Conservation (phyloP, 106 monocot species). For the Platanthera guangdongensis region DNA sequence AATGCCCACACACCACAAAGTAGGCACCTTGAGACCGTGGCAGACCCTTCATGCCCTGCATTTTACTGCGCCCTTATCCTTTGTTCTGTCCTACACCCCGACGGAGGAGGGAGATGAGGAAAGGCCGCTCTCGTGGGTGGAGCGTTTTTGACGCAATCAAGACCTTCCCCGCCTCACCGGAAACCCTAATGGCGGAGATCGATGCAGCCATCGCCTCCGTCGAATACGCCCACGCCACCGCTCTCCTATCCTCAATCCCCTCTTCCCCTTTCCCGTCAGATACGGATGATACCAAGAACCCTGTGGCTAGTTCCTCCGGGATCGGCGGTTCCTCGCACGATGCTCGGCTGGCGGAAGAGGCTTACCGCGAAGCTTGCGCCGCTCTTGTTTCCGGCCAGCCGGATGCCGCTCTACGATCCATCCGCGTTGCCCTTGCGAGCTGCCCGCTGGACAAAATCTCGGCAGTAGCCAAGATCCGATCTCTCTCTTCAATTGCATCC, state of each 20-base stretch:
- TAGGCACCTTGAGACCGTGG: too few relatives aligned
- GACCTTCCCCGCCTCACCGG: constrained; percentile 15
- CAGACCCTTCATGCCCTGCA: too few relatives aligned
- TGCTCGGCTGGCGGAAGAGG: constrained; percentile 15
- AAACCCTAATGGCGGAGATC: constrained; percentile 17
- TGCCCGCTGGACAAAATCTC: constrained; percentile 17
- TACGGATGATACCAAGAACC: not conserved
- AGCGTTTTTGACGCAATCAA: constrained; percentile 20
- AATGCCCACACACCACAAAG: too few relatives aligned
- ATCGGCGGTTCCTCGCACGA: not conserved
- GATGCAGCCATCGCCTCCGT: constrained; percentile 17
- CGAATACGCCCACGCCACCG: constrained; percentile 12
- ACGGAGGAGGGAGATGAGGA: not conserved
- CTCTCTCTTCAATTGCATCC: constrained; percentile 5
- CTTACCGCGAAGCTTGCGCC: constrained; percentile 14
- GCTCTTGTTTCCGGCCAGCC: constrained; percentile 14
- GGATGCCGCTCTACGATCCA: constrained; percentile 8
- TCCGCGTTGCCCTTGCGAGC: constrained; percentile 11
- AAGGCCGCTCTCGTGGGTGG: not conserved
- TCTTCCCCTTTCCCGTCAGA: not conserved
- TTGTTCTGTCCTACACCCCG: too few relatives aligned
- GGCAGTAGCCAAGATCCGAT: constrained; percentile 11
- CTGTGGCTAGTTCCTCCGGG: not conserved
- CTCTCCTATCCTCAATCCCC: constrained; percentile 6
- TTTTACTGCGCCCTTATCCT: too few relatives aligned